Percentiles rank a stretch among this genome's conserved stretches.
phyloP scores from a whole-genome alignment of 176 grass and related monocot genomes.

The Calamus simplicifolius region DNA sequence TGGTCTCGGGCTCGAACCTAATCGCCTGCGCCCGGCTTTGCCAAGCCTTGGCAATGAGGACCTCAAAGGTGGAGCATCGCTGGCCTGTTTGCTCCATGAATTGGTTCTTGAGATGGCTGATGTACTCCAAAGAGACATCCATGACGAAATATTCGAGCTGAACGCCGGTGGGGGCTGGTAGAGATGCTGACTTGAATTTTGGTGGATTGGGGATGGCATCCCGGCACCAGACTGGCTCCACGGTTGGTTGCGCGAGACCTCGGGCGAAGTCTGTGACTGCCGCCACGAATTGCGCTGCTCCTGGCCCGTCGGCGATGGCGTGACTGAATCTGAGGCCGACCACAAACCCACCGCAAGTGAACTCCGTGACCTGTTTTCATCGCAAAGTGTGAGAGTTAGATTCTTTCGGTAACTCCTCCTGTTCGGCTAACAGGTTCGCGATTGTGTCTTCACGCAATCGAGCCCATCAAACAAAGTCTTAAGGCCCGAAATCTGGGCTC shows the following conservation, averaged over 20 bases:
- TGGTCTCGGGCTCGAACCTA: not conserved
- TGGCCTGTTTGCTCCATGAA: constrained; percentile 8
- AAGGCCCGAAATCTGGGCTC: too few relatives aligned
- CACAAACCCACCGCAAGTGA: constrained; percentile 9
- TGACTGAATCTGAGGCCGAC: constrained; percentile 14
- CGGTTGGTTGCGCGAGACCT: not conserved
- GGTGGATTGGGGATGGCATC: constrained; percentile 1
- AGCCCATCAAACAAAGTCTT: too few relatives aligned
- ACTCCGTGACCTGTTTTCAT: not conserved
- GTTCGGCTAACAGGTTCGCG: too few relatives aligned
- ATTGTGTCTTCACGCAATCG: too few relatives aligned
- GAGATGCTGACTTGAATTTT: not conserved
- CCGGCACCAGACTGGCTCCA: constrained; percentile 12
- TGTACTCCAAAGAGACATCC: constrained; percentile 10
- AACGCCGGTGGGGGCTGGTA: not conserved
- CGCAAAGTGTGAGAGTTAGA: too few relatives aligned
- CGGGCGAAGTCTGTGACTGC: not conserved
- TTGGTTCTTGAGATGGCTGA: constrained; percentile 7
- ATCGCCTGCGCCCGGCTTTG: constrained; percentile 4
- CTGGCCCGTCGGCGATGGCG: constrained; percentile 11
- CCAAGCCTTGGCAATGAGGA: constrained; percentile 15
- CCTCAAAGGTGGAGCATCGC: constrained; percentile 9
- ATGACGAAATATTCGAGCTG: constrained; percentile 4
- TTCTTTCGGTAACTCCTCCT: too few relatives aligned
- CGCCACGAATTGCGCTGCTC: constrained; percentile 7